Evolutionary conservation across 139 green algal species (phyloP).

Genomic region (Coelastrella sp.): DNA sequence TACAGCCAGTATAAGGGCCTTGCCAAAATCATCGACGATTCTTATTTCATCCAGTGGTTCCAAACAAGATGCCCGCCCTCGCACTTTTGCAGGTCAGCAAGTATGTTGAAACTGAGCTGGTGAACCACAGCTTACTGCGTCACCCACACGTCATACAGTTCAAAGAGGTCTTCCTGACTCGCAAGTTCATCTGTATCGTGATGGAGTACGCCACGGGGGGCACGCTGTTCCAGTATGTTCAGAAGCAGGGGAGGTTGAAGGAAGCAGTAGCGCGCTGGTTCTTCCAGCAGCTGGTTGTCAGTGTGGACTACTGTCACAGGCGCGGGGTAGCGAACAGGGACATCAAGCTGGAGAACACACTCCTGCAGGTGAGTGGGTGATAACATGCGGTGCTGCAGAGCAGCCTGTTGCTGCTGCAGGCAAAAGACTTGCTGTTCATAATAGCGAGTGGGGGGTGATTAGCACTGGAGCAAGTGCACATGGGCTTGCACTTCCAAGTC

Average conservation of each 20-base stretch:
- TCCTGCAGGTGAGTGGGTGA: constrained; percentile 14
- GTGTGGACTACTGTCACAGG: constrained; percentile 92
- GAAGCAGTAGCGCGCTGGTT: constrained; percentile 98
- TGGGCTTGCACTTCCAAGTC: too few relatives aligned
- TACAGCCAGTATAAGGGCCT: too few relatives aligned
- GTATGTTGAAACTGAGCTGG: constrained; percentile 98
- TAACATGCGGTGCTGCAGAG: too few relatives aligned
- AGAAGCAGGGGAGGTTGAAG: constrained; percentile 66
- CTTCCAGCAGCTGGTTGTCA: constrained; percentile 98
- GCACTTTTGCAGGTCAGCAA: constrained; percentile 85
- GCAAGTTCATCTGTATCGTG: constrained; percentile 89
- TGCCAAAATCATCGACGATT: too few relatives aligned
- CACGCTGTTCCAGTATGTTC: constrained; percentile 97
- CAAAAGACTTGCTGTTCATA: background rate
- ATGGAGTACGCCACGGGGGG: constrained; percentile 96
- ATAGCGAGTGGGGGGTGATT: too few relatives aligned
- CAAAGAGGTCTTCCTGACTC: constrained; percentile 88
- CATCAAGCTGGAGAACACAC: constrained; percentile 79
- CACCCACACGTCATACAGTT: constrained; percentile 97
- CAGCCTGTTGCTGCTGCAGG: background rate
- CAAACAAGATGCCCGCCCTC: background rate
- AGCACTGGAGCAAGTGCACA: too few relatives aligned
- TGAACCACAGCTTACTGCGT: constrained; percentile 95
- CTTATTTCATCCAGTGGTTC: too few relatives aligned
- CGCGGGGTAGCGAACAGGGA: constrained; percentile 89